Evolutionary conservation across 768 basidiomycete species (phyloP).

Genomic region (Mycena amicta): DNA sequence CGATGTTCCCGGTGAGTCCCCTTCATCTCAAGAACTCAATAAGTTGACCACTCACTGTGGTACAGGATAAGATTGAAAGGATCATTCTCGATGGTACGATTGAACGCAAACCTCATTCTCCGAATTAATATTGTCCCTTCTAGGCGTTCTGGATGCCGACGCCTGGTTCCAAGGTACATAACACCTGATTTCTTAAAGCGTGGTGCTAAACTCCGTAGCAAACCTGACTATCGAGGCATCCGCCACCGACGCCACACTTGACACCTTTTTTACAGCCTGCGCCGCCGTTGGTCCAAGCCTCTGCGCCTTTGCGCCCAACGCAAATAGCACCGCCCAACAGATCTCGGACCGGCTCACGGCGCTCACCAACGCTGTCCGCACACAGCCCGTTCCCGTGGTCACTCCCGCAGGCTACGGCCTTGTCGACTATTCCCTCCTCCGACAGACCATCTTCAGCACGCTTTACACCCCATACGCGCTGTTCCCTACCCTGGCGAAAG

Average conservation of each 20-base stretch:
- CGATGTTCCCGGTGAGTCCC: conserved; percentile 21
- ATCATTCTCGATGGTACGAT: conserved; percentile 18
- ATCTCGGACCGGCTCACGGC: conserved; percentile 38
- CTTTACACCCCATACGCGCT: conserved; percentile 38
- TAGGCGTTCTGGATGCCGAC: conserved; percentile 23
- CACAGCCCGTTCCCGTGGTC: conserved; percentile 37
- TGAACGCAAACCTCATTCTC: background rate
- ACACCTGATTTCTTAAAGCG: conserved; percentile 5
- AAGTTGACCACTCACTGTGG: no score
- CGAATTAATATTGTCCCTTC: no score
- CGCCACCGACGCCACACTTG: conserved; percentile 26
- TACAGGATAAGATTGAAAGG: conserved; percentile 16
- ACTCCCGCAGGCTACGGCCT: conserved; percentile 36
- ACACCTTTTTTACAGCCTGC: conserved; percentile 27
- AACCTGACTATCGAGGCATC: conserved; percentile 25
- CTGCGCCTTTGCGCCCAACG: conserved; percentile 38
- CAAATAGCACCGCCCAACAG: conserved; percentile 36
- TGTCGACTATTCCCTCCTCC: conserved; percentile 39
- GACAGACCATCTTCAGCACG: conserved; percentile 31
- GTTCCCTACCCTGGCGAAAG: conserved; percentile 38
- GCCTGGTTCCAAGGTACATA: conserved; percentile 23
- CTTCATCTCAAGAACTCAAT: no score
- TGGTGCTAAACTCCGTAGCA: background rate
- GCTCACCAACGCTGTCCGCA: conserved; percentile 33
- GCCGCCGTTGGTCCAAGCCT: conserved; percentile 29